Percentiles rank a stretch among this genome's conserved stretches.
Evolutionary conservation across 441 rosid genomes (phyloP).

Genomic region (Erodium trifolium): DNA sequence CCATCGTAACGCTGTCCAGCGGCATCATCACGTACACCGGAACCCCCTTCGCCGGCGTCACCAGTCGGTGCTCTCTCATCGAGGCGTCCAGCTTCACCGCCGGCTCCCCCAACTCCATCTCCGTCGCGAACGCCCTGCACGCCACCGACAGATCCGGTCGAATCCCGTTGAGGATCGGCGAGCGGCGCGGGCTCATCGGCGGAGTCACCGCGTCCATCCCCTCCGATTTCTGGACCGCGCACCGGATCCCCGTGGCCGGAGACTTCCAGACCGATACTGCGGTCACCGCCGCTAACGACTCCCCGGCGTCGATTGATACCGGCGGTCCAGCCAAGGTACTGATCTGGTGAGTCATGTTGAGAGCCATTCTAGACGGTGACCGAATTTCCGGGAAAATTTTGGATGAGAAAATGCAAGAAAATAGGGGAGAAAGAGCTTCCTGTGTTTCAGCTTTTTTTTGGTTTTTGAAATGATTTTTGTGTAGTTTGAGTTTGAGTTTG

Average conservation of each 20-base stretch:
- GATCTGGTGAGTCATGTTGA: conserved; percentile 57
- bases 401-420: conserved; percentile 5
- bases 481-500: no score
- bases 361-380: conserved; percentile 38
- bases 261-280: conserved; percentile 42
- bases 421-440: not conserved
- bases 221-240: conserved; percentile 29
- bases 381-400: conserved; percentile 4
- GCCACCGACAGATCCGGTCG: conserved; percentile 66
- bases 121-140: conserved; percentile 48
- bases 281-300: conserved; percentile 33
- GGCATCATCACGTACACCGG: conserved; percentile 99
- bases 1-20: conserved; percentile 75
- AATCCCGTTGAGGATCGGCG: conserved; percentile 24
- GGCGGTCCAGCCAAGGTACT: conserved; percentile 54
- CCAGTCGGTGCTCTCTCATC: conserved; percentile 33
- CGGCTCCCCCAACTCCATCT: no score
- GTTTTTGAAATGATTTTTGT: no score
- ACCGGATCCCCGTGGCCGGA: conserved; percentile 19
- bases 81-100: not conserved
- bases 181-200: conserved; percentile 58
- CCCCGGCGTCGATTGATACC: conserved; percentile 31
- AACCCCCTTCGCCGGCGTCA: conserved; percentile 44
- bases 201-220: conserved; percentile 46
- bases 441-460: no score